Evolutionary conservation across 2,329 filamentous ascomycete genomes (phyloP).

Genomic region (Chaetomiaceae sp.): DNA sequence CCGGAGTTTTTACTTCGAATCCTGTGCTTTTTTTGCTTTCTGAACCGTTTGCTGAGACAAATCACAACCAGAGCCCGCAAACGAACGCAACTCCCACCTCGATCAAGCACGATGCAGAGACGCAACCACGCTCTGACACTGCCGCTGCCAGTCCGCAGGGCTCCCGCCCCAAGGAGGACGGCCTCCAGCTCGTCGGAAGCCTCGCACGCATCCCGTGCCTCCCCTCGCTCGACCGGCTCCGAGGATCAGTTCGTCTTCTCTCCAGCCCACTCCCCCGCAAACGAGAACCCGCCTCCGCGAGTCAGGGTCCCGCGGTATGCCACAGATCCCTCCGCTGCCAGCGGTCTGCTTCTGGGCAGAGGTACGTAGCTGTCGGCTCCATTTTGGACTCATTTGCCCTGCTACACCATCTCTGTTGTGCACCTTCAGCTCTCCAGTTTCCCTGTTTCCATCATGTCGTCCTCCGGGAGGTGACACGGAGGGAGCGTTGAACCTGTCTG

Average conservation of each 20-base stretch:
- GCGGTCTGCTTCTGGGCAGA: slow-evolving; percentile 16
- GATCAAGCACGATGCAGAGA: slow-evolving; percentile 6
- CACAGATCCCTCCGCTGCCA: background rate
- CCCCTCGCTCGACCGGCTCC: slow-evolving; percentile 24
- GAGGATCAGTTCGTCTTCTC: slow-evolving; percentile 37
- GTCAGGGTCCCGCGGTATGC: slow-evolving; percentile 2
- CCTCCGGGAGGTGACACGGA: background rate
- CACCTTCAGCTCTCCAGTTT: background rate
- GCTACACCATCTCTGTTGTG: too few relatives aligned
- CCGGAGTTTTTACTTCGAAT: too few relatives aligned
- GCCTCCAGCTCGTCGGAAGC: slow-evolving; percentile 40
- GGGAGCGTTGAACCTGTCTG: background rate
- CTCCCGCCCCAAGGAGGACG: slow-evolving; percentile 32
- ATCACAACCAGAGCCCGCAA: too few relatives aligned
- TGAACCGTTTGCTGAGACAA: too few relatives aligned
- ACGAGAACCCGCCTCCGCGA: slow-evolving; percentile 17
- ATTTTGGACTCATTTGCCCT: background rate
- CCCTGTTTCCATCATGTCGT: background rate
- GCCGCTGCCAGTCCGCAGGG: slow-evolving; percentile 41
- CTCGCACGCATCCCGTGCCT: slow-evolving; percentile 25
- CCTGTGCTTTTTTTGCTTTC: too few relatives aligned
- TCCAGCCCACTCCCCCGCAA: slow-evolving; percentile 31
- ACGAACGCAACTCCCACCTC: too few relatives aligned
- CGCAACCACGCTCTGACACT: slow-evolving; percentile 24
- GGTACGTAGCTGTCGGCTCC: slow-evolving; percentile 9